phyloP scores from a whole-genome alignment of 805 yeast genomes.

The Saturnispora besseyi region DNA sequence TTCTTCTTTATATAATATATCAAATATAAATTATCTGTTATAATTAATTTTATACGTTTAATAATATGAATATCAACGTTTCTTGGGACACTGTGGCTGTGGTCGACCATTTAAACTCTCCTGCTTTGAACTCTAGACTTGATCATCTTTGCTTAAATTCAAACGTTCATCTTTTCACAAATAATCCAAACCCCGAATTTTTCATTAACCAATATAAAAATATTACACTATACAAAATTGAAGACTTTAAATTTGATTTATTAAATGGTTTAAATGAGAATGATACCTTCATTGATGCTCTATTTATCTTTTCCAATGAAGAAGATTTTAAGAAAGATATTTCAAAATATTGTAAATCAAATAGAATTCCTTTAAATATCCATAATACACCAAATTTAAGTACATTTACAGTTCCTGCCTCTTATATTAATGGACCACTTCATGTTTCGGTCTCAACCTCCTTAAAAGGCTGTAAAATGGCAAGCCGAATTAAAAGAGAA shows the following conservation, averaged over 20 bases:
- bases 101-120: background rate
- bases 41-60: background rate
- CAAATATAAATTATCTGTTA: background rate
- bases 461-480: slow-evolving; percentile 85
- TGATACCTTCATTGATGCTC: background rate
- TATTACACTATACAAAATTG: background rate
- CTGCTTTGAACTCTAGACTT: background rate
- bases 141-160: background rate
- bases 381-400: slow-evolving; percentile 65
- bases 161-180: background rate
- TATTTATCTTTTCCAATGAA: slow-evolving; percentile 1
- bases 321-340: slow-evolving; percentile 23
- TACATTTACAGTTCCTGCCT: slow-evolving; percentile 68
- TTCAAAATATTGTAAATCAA: slow-evolving; percentile 41
- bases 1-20: background rate
- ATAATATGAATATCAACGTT: slow-evolving; percentile 16
- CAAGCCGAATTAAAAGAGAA: slow-evolving; percentile 71
- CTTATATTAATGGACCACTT: slow-evolving; percentile 56
- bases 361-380: slow-evolving; percentile 77
- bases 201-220: background rate
- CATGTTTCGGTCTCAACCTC: slow-evolving; percentile 78
- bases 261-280: background rate
- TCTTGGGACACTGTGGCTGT: slow-evolving; percentile 1
- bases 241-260: background rate
- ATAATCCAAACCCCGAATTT: background rate